phyloP scores from a whole-genome alignment of 129 eudicot species.

The Escallonia rubra region DNA sequence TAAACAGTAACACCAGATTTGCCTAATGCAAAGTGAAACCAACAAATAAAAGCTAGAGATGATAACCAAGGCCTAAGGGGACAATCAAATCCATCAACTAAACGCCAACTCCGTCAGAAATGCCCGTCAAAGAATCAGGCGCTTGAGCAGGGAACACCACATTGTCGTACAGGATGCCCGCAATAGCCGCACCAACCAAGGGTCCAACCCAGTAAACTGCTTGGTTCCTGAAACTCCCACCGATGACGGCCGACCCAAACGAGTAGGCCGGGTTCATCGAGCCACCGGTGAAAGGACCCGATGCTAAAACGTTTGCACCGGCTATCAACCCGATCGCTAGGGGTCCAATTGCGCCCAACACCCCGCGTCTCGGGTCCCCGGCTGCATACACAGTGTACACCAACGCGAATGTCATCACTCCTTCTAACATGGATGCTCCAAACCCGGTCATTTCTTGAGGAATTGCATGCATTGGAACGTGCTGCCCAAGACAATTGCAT shows the following conservation, averaged over 20 bases:
- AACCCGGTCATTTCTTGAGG: constrained; percentile 89
- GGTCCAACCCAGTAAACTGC: constrained; percentile 98
- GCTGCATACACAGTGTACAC: constrained; percentile 76
- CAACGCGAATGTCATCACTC: constrained; percentile 73
- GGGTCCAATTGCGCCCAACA: constrained; percentile 57
- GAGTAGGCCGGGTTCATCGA: constrained; percentile 94
- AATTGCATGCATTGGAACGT: constrained; percentile 50
- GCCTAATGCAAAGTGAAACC: no score
- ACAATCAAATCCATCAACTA: background rate
- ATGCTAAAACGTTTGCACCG: constrained; percentile 83
- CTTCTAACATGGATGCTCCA: constrained; percentile 86
- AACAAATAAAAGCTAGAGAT: no score
- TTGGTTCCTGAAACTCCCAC: constrained; percentile 86
- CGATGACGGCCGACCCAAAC: constrained; percentile 59
- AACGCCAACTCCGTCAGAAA: constrained; percentile 39
- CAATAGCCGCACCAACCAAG: constrained; percentile 67
- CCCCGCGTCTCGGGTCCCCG: constrained; percentile 65
- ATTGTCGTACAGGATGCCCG: constrained; percentile 70
- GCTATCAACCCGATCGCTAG: constrained; percentile 61
- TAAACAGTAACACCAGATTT: no score
- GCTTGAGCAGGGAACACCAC: constrained; percentile 54
- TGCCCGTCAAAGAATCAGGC: constrained; percentile 40
- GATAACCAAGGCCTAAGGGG: background rate
- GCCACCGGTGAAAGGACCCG: constrained; percentile 91
- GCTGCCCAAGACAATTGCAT: constrained; percentile 18